Evolutionary conservation across 1,139 yeast species (phyloP), one percentile per base, ranked within the genome.

Genomic region (Geotrichum aggregatum): DNA sequence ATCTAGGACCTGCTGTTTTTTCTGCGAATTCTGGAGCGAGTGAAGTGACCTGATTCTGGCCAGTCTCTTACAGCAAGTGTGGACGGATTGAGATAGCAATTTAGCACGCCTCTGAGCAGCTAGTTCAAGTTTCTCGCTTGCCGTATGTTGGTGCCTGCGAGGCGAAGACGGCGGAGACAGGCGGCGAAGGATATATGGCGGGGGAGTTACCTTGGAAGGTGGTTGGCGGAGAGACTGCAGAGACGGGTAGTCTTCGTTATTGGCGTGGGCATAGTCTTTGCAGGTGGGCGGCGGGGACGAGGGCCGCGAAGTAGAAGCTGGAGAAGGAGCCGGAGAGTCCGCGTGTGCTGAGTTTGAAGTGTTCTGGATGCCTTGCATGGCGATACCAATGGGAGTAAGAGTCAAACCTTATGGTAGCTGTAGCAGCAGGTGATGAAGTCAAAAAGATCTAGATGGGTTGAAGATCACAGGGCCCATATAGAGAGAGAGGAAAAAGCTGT

Each of bases 291-390:
- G 21, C 11, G 41, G 18, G 18, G 41, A 14, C 14, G 7, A 36
- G 3, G 41, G 19, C 4, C 19, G 21, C 7, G 72, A 81, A 79
- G 73, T 71, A 68, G 58, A 76, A 74, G 66, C 73, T 71, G 66
- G 58, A 61, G 38, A 66, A 66, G 50, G 44, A 33, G 36, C 5
- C 4, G 36, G 36, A n/a, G 14, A 5, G 28, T 24, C 8, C 8
- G 28, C 7, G 28, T 24, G 28, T 24, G 28, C 5, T 5, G 28
- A 8, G 7, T 24, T 8, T 8, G 28, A 8, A 24, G 28, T 5
- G 30, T 19, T 13, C n/a, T 19, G 22, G n/a, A 22, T 24, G 28
- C 28, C 28, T 5, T 5, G 8, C 28, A 24, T 24, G 5, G 28
- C 28, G 28, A 24, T 24, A 24, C 7, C 28, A 24, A 8, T 24